phyloP scores from a whole-genome alignment of 495 filamentous ascomycete species.

The Trichoderma virens region DNA sequence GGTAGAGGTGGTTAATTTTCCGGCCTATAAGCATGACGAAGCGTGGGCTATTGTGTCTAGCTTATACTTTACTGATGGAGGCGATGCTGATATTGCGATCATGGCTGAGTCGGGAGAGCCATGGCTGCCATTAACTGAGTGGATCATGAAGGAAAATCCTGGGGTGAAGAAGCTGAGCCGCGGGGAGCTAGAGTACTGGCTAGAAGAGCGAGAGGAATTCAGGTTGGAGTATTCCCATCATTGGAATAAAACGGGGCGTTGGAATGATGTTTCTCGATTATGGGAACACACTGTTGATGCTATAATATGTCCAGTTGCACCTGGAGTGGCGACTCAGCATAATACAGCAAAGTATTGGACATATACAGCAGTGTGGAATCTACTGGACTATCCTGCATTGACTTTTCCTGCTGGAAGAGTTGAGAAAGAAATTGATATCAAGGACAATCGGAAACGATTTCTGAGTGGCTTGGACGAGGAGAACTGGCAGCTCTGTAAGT shows the following conservation, averaged over 20 bases:
- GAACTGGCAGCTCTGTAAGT: neutral
- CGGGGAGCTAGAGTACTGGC: slow-evolving; percentile 15
- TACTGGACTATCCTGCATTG: slow-evolving; percentile 47
- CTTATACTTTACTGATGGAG: slow-evolving; percentile 51
- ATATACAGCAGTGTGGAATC: slow-evolving; percentile 68
- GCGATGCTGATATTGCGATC: slow-evolving; percentile 38
- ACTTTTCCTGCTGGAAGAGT: slow-evolving; percentile 4
- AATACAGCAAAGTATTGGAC: slow-evolving; percentile 59
- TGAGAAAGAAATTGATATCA: neutral
- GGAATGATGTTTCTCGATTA: neutral
- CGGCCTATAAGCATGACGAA: slow-evolving; percentile 52
- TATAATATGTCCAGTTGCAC: slow-evolving; percentile 18
- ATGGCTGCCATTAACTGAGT: slow-evolving; percentile 38
- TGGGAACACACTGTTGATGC: neutral
- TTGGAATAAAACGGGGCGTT: slow-evolving; percentile 39
- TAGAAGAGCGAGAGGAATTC: slow-evolving; percentile 46
- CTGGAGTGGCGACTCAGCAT: slow-evolving; percentile 43
- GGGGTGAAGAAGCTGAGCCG: slow-evolving; percentile 26
- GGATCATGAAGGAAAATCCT: slow-evolving; percentile 42
- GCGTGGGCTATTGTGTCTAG: slow-evolving; percentile 51
- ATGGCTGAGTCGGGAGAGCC: slow-evolving; percentile 52
- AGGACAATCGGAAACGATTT: neutral
- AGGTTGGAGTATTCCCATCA: slow-evolving; percentile 49
- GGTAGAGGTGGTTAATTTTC: slow-evolving; percentile 56
- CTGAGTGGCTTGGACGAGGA: neutral